These are phyloP conservation scores for Agrocybe praecox DNA, from an alignment of 768 basidiomycete species.

Conservation along the genomic window DNA sequence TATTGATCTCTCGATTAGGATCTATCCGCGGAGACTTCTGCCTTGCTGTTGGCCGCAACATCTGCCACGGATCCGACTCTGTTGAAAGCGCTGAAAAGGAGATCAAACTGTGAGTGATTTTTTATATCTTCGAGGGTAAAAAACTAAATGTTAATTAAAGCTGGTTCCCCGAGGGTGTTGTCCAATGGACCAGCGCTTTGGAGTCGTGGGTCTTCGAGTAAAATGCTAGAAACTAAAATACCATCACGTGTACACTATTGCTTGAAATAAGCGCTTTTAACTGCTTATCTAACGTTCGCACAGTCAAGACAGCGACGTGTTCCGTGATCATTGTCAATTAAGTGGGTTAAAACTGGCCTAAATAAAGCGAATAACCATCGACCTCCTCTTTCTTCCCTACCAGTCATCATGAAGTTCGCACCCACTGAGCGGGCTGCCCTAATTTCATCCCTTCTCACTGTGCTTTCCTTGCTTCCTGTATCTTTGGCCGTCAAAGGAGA, in stretches of 20 bases:
- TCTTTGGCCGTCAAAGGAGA: slow-evolving; percentile 40
- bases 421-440: too few relatives aligned
- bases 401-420: too few relatives aligned
- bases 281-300: too few relatives aligned
- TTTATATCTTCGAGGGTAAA: slow-evolving; percentile 1
- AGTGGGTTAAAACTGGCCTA: not conserved
- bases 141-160: slow-evolving; percentile 38
- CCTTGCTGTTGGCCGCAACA: slow-evolving; percentile 93
- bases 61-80: slow-evolving; percentile 90
- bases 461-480: slow-evolving; percentile 13
- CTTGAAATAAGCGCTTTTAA: too few relatives aligned
- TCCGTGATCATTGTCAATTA: slow-evolving; percentile 4
- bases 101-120: slow-evolving; percentile 75
- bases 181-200: slow-evolving; percentile 68
- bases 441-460: slow-evolving; percentile 2
- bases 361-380: not conserved
- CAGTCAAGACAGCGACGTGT: slow-evolving; percentile 13
- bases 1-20: slow-evolving; percentile 43
- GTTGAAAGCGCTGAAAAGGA: slow-evolving; percentile 93
- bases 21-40: slow-evolving; percentile 96
- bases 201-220: slow-evolving; percentile 84
- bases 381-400: not conserved
- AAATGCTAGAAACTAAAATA: slow-evolving; percentile 26
- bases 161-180: slow-evolving; percentile 90
- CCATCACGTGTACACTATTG: slow-evolving; percentile 20